These are phyloP conservation scores for Thermothielavioides terrestris DNA, from an alignment of 495 filamentous ascomycete species.

Conservation along the genomic window DNA sequence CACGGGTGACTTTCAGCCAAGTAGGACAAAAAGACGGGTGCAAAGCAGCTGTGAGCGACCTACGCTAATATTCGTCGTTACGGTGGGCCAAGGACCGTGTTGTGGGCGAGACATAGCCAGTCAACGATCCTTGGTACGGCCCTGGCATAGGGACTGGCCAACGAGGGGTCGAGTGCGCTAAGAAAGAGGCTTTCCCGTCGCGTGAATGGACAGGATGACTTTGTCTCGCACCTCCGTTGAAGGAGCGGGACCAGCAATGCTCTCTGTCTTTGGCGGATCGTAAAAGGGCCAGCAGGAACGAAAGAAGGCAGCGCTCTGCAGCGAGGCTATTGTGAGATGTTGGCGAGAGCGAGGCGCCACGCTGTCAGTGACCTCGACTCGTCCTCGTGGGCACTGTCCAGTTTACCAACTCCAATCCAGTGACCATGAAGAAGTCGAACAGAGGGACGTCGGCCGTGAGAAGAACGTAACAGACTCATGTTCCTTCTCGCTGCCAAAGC, in stretches of 20 bases:
- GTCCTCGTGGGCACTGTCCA: no score
- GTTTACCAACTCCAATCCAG: no score
- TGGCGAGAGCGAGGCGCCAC: no score
- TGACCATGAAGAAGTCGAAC: no score
- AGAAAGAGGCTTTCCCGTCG: constrained; percentile 13
- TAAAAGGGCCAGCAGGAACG: constrained; percentile 1
- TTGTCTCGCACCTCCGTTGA: constrained; percentile 11
- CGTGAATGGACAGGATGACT: constrained; percentile 23
- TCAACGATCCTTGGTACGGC: constrained; percentile 28
- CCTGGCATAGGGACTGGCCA: constrained; percentile 36
- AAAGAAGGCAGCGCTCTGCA: not conserved
- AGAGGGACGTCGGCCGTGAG: no score
- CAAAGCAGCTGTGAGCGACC: constrained; percentile 24
- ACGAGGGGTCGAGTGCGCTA: constrained; percentile 18
- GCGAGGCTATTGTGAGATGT: not conserved
- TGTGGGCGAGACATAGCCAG: constrained; percentile 33
- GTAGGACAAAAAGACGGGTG: constrained; percentile 26
- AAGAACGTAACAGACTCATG: no score
- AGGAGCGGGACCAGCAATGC: not conserved
- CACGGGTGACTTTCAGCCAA: constrained; percentile 17
- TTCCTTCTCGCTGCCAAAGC: no score
- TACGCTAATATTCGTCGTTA: constrained; percentile 24
- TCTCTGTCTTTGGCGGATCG: constrained; percentile 7
- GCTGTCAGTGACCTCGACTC: no score
- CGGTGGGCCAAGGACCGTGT: constrained; percentile 30